These are phyloP conservation scores for Nephelium lappaceum DNA, from an alignment of 345 rosid species.

Conservation along the genomic window DNA sequence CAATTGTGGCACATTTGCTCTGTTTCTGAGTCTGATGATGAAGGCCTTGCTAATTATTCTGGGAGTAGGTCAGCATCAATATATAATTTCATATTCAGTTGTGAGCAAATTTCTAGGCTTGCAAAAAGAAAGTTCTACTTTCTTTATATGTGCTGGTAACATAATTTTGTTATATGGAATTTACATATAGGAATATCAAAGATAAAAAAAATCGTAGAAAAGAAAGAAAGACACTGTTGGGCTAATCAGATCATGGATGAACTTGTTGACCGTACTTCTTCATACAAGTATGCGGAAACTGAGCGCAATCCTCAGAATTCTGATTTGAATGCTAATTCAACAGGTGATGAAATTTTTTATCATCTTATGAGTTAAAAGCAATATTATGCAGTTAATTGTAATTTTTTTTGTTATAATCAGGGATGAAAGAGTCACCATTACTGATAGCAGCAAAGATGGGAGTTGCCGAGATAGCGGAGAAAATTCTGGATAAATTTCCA, in stretches of 20 bases:
- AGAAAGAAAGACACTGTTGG: slow-evolving; percentile 16
- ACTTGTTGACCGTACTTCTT: background rate
- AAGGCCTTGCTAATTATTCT: background rate
- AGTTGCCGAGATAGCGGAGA: slow-evolving; percentile 17
- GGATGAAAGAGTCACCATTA: background rate
- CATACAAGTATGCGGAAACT: background rate
- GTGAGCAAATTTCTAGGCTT: background rate
- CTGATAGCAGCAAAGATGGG: slow-evolving; percentile 22
- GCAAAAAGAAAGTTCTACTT: background rate
- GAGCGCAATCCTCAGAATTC: background rate
- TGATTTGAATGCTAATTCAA: background rate
- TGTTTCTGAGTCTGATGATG: background rate
- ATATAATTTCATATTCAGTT: background rate
- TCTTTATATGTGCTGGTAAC: background rate
- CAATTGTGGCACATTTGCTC: background rate
- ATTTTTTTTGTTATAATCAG: too few species aligned
- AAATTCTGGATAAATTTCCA: slow-evolving; percentile 20
- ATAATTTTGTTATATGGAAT: background rate
- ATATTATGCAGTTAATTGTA: too few species aligned
- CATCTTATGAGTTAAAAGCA: too few species aligned
- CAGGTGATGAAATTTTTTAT: too few species aligned
- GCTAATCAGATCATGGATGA: slow-evolving; percentile 16
- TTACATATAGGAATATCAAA: slow-evolving; percentile 1
- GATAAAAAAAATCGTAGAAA: background rate
- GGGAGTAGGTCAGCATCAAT: background rate